These are phyloP conservation scores for Hanseniaspora meyeri DNA, from an alignment of 805 yeast genomes.

Conservation along the genomic window DNA sequence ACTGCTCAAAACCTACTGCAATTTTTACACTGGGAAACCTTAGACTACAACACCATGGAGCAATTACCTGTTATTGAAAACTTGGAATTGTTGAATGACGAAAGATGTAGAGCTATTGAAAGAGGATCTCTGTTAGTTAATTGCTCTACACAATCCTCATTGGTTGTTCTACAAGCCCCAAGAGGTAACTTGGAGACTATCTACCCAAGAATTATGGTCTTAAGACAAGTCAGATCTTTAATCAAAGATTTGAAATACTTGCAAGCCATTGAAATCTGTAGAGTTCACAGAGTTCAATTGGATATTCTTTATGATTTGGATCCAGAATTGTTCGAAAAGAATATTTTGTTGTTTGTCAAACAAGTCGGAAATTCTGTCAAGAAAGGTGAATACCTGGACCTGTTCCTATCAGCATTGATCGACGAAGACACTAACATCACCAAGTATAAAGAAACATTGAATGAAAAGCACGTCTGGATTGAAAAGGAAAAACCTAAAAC, in stretches of 20 bases:
- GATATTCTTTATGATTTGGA: conserved; percentile 82
- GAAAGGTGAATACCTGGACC: conserved; percentile 63
- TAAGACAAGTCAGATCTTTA: conserved; percentile 64
- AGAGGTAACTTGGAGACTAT: conserved; percentile 94
- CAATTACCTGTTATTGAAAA: conserved; percentile 30
- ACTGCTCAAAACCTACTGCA: conserved; percentile 77
- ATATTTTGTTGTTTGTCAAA: conserved; percentile 53
- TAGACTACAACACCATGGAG: conserved; percentile 24
- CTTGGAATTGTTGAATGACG: conserved; percentile 40
- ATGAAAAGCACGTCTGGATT: conserved; percentile 23
- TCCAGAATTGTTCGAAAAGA: conserved; percentile 52
- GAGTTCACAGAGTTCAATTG: conserved; percentile 82
- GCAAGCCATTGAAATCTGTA: conserved; percentile 71
- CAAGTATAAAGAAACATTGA: conserved; percentile 64
- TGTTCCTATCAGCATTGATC: conserved; percentile 72
- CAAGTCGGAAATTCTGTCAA: conserved; percentile 38
- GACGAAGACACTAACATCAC: conserved; percentile 77
- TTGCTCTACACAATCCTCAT: conserved; percentile 66
- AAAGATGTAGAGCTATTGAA: conserved; percentile 78
- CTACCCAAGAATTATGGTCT: conserved; percentile 82
- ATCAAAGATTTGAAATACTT: conserved; percentile 47
- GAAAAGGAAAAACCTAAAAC: conserved; percentile 26
- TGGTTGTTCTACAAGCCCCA: conserved; percentile 83
- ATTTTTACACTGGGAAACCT: conserved; percentile 55
- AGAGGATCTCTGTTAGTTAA: conserved; percentile 80